These are phyloP conservation scores for Lycium ferocissimum DNA, from an alignment of 257 asterid genomes.

Conservation along the genomic window DNA sequence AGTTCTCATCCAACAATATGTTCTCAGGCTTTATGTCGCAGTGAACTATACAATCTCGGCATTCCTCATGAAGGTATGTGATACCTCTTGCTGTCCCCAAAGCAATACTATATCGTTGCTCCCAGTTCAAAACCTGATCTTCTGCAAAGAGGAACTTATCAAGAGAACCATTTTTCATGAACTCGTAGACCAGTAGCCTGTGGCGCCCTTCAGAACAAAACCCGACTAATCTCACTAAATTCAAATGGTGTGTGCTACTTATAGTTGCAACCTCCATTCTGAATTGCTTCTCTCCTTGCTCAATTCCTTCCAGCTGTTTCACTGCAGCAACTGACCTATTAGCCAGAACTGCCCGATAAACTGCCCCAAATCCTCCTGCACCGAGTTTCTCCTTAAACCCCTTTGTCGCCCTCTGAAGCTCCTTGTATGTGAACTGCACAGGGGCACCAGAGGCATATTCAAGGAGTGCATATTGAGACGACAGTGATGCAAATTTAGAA, in stretches of 20 bases:
- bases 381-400: slow-evolving; percentile 90
- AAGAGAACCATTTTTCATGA: slow-evolving; percentile 80
- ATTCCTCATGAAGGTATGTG: slow-evolving; percentile 88
- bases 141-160: slow-evolving; percentile 65
- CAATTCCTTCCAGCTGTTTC: slow-evolving; percentile 86
- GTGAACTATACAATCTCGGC: slow-evolving; percentile 89
- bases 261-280: slow-evolving; percentile 90
- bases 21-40: slow-evolving; percentile 95
- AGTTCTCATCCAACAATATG: slow-evolving; percentile 79
- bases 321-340: slow-evolving; percentile 67
- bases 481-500: slow-evolving; percentile 60
- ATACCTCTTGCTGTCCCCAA: slow-evolving; percentile 85
- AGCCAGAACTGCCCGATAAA: slow-evolving; percentile 72
- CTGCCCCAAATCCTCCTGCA: slow-evolving; percentile 92
- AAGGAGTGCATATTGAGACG: slow-evolving; percentile 74
- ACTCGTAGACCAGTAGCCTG: slow-evolving; percentile 74
- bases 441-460: slow-evolving; percentile 96
- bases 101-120: slow-evolving; percentile 66
- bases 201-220: slow-evolving; percentile 88
- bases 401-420: slow-evolving; percentile 73
- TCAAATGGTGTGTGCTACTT: slow-evolving; percentile 92
- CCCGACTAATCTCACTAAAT: slow-evolving; percentile 81
- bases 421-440: slow-evolving; percentile 75
- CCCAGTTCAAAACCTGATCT: slow-evolving; percentile 77
- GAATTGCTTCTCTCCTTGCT: slow-evolving; percentile 88